Percentiles rank a stretch among this genome's conserved stretches.
Conservation (phyloP, 805 yeast genomes). For the Naumovozyma baii region DNA sequence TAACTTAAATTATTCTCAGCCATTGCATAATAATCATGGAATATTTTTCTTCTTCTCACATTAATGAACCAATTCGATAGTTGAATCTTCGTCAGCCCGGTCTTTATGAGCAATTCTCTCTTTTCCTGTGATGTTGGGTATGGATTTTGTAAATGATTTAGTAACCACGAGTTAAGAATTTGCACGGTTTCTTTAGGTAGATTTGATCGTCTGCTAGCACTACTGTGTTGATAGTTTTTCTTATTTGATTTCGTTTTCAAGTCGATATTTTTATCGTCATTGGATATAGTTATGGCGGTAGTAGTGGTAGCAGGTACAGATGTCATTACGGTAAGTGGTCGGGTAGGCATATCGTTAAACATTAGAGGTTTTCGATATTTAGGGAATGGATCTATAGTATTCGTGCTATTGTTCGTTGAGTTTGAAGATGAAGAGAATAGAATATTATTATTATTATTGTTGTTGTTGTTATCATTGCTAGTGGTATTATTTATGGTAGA, state of each 20-base stretch:
- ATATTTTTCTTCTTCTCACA: slow-evolving; percentile 67
- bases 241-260: not conserved
- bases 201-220: slow-evolving; percentile 43
- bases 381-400: not conserved
- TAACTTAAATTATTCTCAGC: slow-evolving; percentile 1
- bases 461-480: too few species aligned
- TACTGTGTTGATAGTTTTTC: not conserved
- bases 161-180: slow-evolving; percentile 62
- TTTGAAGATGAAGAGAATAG: not conserved
- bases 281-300: not conserved
- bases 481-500: too few species aligned
- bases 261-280: not conserved
- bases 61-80: slow-evolving; percentile 82
- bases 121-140: slow-evolving; percentile 79
- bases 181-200: slow-evolving; percentile 71
- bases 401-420: too few species aligned
- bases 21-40: slow-evolving; percentile 25
- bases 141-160: slow-evolving; percentile 67
- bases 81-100: slow-evolving; percentile 75
- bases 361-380: not conserved
- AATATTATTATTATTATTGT: too few species aligned
- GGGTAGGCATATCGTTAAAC: too few species aligned
- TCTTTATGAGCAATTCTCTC: slow-evolving; percentile 53
- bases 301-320: not conserved
- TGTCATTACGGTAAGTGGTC: not conserved